phyloP scores from a whole-genome alignment of 2,329 filamentous ascomycete species.

The Aspergillus felis region DNA sequence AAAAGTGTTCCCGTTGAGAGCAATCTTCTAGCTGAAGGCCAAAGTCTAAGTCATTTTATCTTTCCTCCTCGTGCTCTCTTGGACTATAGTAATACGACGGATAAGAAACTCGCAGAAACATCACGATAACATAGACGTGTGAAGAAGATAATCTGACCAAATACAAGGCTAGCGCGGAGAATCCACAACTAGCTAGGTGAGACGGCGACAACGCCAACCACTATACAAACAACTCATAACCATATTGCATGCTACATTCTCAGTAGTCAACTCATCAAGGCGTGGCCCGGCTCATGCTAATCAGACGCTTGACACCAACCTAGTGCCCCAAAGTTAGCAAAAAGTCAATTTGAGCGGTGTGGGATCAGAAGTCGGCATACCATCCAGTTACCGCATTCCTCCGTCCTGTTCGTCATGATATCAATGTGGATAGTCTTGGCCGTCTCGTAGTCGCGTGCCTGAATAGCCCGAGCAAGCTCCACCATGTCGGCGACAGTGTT shows the following conservation, averaged over 20 bases:
- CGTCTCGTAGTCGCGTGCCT: slow-evolving; percentile 64
- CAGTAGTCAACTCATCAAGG: slow-evolving; percentile 43
- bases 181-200: not conserved
- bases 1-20: not conserved
- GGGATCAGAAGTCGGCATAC: slow-evolving; percentile 49
- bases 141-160: slow-evolving; percentile 5
- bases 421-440: slow-evolving; percentile 69
- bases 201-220: not conserved
- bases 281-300: slow-evolving; percentile 75
- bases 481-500: slow-evolving; percentile 56
- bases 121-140: slow-evolving; percentile 16
- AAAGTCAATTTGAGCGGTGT: not conserved
- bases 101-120: slow-evolving; percentile 2
- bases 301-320: slow-evolving; percentile 72
- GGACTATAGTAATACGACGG: not conserved
- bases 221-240: slow-evolving; percentile 12
- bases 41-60: not conserved
- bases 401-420: slow-evolving; percentile 70
- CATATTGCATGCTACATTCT: not conserved
- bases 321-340: slow-evolving; percentile 26
- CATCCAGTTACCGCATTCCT: slow-evolving; percentile 85
- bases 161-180: not conserved
- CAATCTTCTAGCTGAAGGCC: not conserved
- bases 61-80: not conserved
- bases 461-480: slow-evolving; percentile 58